phyloP scores from a whole-genome alignment of 2,329 filamentous ascomycete species.

The Setomelanomma holmii region DNA sequence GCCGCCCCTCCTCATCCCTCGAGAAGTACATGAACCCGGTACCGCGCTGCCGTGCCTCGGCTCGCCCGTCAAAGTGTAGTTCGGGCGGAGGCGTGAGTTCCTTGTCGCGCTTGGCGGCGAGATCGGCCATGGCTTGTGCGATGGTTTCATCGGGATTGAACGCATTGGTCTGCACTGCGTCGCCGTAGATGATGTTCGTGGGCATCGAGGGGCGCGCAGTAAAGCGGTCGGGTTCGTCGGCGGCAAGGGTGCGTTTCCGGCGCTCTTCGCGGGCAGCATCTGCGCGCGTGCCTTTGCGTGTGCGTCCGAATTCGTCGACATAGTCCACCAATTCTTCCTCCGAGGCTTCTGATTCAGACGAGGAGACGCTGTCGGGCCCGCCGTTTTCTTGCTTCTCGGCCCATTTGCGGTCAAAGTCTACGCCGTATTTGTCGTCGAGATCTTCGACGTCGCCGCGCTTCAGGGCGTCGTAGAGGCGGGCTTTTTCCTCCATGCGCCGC shows the following conservation, averaged over 20 bases:
- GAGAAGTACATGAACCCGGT: constrained; percentile 93
- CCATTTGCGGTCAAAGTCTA: constrained; percentile 98
- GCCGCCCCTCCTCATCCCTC: constrained; percentile 70
- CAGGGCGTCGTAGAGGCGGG: constrained; percentile 84
- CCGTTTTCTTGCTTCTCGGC: constrained; percentile 67
- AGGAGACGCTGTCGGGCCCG: constrained; percentile 52
- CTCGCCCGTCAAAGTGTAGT: constrained; percentile 83
- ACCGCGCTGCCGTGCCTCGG: constrained; percentile 85
- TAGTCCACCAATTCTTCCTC: constrained; percentile 78
- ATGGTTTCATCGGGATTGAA: constrained; percentile 76
- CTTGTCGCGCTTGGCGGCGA: constrained; percentile 80
- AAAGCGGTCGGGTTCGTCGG: constrained; percentile 71
- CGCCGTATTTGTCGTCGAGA: constrained; percentile 68
- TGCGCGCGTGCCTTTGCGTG: constrained; percentile 72
- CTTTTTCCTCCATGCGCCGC: constrained; percentile 88
- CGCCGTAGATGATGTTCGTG: constrained; percentile 78
- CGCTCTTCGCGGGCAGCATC: constrained; percentile 71
- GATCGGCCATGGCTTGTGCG: constrained; percentile 74
- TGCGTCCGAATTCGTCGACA: constrained; percentile 90
- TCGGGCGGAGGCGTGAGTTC: constrained; percentile 80
- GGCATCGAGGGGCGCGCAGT: constrained; percentile 73
- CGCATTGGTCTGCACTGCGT: constrained; percentile 81
- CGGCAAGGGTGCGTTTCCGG: constrained; percentile 60
- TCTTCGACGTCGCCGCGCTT: constrained; percentile 81
- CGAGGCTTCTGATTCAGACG: constrained; percentile 39